Evolutionary conservation across 1,284 basidiomycete genomes (phyloP), one percentile per base, ranked within the genome.

Genomic region (Apiotrichum akiyoshidainum): DNA sequence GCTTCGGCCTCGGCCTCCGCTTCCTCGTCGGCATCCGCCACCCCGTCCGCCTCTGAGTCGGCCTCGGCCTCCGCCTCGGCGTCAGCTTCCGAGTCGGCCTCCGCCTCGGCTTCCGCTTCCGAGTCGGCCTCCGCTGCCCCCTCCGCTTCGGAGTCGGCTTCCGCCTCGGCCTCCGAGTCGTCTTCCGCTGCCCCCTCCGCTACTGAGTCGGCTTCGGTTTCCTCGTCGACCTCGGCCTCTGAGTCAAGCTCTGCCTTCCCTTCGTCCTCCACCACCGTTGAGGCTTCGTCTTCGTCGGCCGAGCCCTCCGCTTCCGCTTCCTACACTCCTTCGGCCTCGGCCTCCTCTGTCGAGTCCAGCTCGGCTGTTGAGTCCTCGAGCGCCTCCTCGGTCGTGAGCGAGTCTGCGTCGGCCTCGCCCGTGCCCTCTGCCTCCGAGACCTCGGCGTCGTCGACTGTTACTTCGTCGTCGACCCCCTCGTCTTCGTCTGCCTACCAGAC

Each of bases 301-400:
- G 26, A 31, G 26, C 7, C 16, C 40, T 17, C 14, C 16, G 40
- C 16, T 11, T 39, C 37, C 5, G 37, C 37, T 16, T 39, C 12
- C 12, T 12, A 8, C 16, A 14, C 40, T 17, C 1, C 40, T 17
- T 41, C 40, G 16, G 8, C 40, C 40, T 41, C 40, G 12, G 2
- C 37, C 12, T 39, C 37, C 37, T 4, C 11, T 11, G 11, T 12
- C 12, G 12, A 39, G 40, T 17, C 55, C 31, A n/a, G n/a, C n/a
- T n/a, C n/a, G n/a, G n/a, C n/a, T n/a, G n/a, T n/a, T n/a, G n/a
- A 39, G 40, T 17, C 55, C 31, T 42, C 64, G 16, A 21, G 59
- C 9, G 52, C 44, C 31, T 44, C 37, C 5, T 31, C 26, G 26
- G 26, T 31, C 26, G 26, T 31, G 26, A 31, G 26, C 26, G 26